Evolutionary conservation across 2,329 filamentous ascomycete genomes (phyloP).

Genomic region (Neofusicoccum parvum): DNA sequence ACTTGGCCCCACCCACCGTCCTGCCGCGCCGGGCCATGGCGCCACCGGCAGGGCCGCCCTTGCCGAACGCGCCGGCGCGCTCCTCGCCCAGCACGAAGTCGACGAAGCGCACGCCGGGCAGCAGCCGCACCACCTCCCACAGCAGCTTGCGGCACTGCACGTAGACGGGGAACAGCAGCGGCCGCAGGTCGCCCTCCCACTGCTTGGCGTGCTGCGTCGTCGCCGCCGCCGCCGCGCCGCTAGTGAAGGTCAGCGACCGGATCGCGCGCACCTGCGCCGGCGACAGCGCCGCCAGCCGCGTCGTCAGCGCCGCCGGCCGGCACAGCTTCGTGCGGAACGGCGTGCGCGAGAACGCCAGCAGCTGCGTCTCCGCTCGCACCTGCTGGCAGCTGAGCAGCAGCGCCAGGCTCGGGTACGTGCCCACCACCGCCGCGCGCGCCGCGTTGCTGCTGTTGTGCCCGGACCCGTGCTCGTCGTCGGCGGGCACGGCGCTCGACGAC

Average conservation of each 20-base stretch:
- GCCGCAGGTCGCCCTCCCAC: slow-evolving; percentile 20
- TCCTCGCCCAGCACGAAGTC: slow-evolving; percentile 17
- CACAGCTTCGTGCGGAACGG: slow-evolving; percentile 19
- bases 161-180: slow-evolving; percentile 21
- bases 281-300: slow-evolving; percentile 16
- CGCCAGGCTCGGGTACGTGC: neutral
- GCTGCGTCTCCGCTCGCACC: slow-evolving; percentile 16
- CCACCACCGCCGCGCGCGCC: neutral
- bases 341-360: slow-evolving; percentile 21
- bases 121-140: slow-evolving; percentile 20
- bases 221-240: neutral
- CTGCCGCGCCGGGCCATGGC: neutral
- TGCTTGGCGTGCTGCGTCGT: neutral
- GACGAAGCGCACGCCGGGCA: slow-evolving; percentile 18
- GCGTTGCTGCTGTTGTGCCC: neutral
- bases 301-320: slow-evolving; percentile 13
- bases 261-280: slow-evolving; percentile 12
- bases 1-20: slow-evolving; percentile 18
- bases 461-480: slow-evolving; percentile 5
- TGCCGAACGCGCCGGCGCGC: slow-evolving; percentile 8
- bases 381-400: slow-evolving; percentile 23
- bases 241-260: slow-evolving; percentile 13
- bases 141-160: slow-evolving; percentile 21
- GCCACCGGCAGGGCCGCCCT: neutral
- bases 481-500: neutral